Conservation (phyloP, 805 yeast genomes). For the Lachancea thermotolerans region DNA sequence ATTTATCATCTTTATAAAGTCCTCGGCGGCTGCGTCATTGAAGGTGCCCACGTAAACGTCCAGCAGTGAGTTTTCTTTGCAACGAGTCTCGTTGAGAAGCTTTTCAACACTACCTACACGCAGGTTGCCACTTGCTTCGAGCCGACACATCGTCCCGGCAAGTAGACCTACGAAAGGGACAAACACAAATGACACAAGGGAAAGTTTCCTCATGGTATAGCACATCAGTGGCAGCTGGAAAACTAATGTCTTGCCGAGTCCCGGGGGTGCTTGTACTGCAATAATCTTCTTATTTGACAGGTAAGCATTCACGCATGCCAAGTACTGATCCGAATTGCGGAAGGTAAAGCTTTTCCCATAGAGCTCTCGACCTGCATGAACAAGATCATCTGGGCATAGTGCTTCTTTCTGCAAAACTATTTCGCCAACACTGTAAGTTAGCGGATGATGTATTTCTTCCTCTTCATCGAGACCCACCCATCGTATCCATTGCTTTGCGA, state of each 20-base stretch:
- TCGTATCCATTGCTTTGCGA: neutral
- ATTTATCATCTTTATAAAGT: too few relatives aligned
- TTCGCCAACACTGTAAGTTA: neutral
- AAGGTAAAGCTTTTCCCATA: neutral
- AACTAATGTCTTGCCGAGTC: neutral
- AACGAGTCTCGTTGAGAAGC: neutral
- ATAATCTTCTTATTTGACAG: neutral
- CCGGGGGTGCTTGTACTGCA: neutral
- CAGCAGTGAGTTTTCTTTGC: neutral
- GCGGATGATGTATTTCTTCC: too few relatives aligned
- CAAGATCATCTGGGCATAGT: neutral
- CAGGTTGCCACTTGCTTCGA: neutral
- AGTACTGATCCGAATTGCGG: neutral
- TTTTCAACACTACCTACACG: neutral
- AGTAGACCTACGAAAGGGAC: neutral
- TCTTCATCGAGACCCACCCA: neutral
- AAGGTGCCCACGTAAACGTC: neutral
- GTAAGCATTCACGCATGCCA: neutral
- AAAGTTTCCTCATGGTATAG: neutral
- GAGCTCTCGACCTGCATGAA: neutral
- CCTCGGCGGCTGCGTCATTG: too few relatives aligned
- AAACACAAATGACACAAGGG: neutral
- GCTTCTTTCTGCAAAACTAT: neutral
- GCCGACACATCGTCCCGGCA: neutral
- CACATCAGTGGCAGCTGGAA: neutral